Conservation (phyloP, 2,329 filamentous ascomycete species). For the Ceratocystis variospora region DNA sequence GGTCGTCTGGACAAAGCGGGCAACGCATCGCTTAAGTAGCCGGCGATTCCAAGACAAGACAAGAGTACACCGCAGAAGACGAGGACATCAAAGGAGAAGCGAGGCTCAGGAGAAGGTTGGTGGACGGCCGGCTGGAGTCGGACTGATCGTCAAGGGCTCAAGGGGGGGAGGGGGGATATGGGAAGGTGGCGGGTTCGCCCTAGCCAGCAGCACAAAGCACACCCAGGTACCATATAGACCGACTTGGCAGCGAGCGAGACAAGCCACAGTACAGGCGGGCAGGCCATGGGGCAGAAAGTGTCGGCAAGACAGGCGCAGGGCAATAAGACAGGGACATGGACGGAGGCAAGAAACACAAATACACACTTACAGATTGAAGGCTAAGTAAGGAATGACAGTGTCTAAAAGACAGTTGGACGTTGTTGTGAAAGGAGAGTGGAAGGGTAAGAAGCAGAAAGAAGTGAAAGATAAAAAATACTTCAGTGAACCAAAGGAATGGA, state of each 20-base stretch:
- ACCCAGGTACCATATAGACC: background rate
- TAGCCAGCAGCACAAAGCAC: background rate
- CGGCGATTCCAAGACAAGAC: background rate
- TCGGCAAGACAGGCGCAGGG: background rate
- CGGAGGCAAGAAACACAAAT: background rate
- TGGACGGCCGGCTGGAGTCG: background rate
- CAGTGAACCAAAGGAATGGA: slow-evolving; percentile 14
- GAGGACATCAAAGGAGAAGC: background rate
- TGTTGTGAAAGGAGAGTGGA: slow-evolving; percentile 4
- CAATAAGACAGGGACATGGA: background rate
- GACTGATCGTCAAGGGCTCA: background rate
- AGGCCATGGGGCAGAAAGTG: background rate
- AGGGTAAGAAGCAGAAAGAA: slow-evolving; percentile 9
- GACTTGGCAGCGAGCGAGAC: background rate
- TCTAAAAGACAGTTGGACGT: slow-evolving; percentile 3
- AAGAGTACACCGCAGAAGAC: background rate
- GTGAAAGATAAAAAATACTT: slow-evolving; percentile 9
- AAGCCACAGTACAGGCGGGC: background rate
- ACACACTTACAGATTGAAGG: slow-evolving; percentile 13
- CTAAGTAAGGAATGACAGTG: slow-evolving; percentile 17
- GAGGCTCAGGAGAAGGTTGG: background rate
- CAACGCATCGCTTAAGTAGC: background rate
- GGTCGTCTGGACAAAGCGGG: background rate
- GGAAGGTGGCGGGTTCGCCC: background rate
- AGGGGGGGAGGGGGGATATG: background rate